Evolutionary conservation across 305 asterid genomes (phyloP).

Genomic region (Solanum hybrid): DNA sequence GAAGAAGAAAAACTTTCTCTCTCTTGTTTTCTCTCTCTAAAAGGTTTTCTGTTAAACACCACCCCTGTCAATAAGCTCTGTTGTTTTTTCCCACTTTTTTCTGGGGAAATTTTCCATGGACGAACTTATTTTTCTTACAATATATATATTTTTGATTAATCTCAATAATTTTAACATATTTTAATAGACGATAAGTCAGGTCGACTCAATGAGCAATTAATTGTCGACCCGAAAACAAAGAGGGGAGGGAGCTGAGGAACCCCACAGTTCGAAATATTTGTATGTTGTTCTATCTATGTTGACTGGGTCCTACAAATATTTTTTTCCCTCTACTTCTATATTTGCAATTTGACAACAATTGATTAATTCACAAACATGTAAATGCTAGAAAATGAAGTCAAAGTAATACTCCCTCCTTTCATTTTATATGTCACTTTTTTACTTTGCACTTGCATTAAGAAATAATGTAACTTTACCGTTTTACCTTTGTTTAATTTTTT

Average conservation of each 20-base stretch:
- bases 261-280: slow-evolving; percentile 13
- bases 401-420: background rate
- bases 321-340: background rate
- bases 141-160: background rate
- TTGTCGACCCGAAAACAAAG: slow-evolving; percentile 22
- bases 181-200: background rate
- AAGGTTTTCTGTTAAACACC: slow-evolving; percentile 25
- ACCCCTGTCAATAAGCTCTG: slow-evolving; percentile 15
- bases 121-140: background rate
- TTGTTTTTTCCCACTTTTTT: background rate
- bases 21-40: slow-evolving; percentile 52
- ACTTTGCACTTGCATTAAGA: no score
- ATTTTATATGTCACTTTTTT: no score
- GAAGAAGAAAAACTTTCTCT: slow-evolving; percentile 30
- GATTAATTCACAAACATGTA: background rate
- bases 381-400: background rate
- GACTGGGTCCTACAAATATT: slow-evolving; percentile 17
- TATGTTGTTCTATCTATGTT: slow-evolving; percentile 22
- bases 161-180: background rate
- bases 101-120: background rate
- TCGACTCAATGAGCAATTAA: slow-evolving; percentile 13
- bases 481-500: no score
- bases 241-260: slow-evolving; percentile 10
- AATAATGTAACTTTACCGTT: no score
- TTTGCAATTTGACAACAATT: background rate